Evolutionary conservation across 345 rosid genomes (phyloP), one percentile per base, ranked within the genome.

Genomic region (Sisymbrium altissimum): DNA sequence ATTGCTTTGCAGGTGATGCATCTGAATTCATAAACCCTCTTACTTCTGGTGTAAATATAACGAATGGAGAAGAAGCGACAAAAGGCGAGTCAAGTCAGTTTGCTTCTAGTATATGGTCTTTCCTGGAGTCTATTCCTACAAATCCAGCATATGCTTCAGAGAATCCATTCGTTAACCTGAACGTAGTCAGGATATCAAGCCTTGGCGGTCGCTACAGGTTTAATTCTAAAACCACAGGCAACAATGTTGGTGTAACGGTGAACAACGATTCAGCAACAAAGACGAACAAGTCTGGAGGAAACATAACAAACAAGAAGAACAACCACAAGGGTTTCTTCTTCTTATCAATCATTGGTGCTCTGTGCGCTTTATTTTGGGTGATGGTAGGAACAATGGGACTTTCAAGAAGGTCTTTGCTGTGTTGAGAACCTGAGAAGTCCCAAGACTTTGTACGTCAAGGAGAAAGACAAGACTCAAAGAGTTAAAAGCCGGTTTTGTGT

Each of bases 61-160:
- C 57, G 0, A 60, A 62, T 4, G 78, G 43, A 30, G 68, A 61
- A 3, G 68, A 66, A 48, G 38, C 5, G 6, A 38, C 33, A 4
- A 62, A 38, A 38, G 83, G 9, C 32, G 73, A 78, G 69, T 41
- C 81, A 23, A 81, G 90, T 72, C 65, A 80, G 86, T 44, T 89
- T 62, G 81, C 97, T 66, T 89, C 91, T 38, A 78, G 85, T 19
- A 2, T 94, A 73, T 64, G 97, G 97, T 17, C 78, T 13, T 86
- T 88, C 73, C 86, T 94, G 69, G 98, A 94, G 54, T 87, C 97
- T 1, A 88, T 94, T 74, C 98, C 97, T 21, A 61, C 96, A 3
- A 81, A 81, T 44, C 98, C 98, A 1, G 98, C 97, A 21, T 85
- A 87, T 27, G 98, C 98, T 32, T 64, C 93, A 1, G 97, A 94